These are phyloP conservation scores for Chrysopogon serrulatus DNA, from an alignment of 176 grass and related monocot genomes.

Conservation along the genomic window DNA sequence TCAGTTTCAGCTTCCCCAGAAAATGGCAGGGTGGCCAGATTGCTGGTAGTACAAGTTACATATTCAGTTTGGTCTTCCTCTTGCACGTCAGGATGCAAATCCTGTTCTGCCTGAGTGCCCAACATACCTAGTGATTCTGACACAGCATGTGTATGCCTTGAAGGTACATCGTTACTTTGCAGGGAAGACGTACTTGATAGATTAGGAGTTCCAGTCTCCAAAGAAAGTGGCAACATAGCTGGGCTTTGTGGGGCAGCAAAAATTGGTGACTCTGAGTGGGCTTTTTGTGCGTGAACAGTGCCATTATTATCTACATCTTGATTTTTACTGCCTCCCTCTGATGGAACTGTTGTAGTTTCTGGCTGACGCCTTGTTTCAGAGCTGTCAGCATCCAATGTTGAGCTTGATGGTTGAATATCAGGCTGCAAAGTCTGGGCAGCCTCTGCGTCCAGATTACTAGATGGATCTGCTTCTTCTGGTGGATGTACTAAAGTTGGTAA, in stretches of 20 bases:
- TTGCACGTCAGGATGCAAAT: conserved; percentile 11
- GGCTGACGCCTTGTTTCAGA: not conserved
- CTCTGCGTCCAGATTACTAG: not conserved
- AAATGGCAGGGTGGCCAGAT: not conserved
- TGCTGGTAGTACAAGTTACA: not conserved
- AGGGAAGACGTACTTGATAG: conserved; percentile 7
- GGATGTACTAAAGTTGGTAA: not conserved
- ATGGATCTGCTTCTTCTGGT: conserved; percentile 10
- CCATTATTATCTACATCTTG: not conserved
- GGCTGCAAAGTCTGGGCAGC: not conserved
- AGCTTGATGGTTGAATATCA: not conserved
- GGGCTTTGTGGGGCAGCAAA: not conserved
- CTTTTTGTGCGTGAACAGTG: not conserved
- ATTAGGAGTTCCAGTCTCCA: not conserved
- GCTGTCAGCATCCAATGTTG: not conserved
- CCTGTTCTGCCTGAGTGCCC: not conserved
- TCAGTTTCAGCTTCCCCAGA: not conserved
- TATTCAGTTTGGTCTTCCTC: conserved; percentile 7
- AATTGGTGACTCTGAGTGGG: not conserved
- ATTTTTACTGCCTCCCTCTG: not conserved
- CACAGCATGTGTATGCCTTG: conserved; percentile 4
- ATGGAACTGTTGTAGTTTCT: not conserved
- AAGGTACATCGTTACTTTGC: conserved; percentile 25
- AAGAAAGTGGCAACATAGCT: not conserved
- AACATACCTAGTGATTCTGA: conserved; percentile 18